A percentile compares a stretch with the other conserved stretches of the same genome.
Conservation (phyloP, 306 rosid species). For the Prunus campanulata region DNA sequence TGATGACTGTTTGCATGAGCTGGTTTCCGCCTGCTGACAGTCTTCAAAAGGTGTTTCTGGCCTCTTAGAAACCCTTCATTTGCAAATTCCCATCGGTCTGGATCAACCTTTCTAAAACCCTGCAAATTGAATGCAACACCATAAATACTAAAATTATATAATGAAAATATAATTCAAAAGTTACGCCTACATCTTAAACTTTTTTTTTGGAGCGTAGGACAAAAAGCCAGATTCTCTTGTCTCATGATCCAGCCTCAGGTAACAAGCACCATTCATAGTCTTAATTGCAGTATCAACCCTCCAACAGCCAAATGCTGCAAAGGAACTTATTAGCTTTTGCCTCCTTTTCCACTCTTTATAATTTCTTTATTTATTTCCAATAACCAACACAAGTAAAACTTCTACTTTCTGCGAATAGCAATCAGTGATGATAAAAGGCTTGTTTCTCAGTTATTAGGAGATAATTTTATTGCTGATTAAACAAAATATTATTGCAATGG, state of each 20-base stretch:
- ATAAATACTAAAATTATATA: not conserved
- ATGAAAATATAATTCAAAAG: not conserved
- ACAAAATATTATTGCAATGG: no score
- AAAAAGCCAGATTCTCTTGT: not conserved
- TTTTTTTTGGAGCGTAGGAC: not conserved
- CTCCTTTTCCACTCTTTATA: not conserved
- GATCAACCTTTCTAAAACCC: constrained; percentile 66
- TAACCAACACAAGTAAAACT: not conserved
- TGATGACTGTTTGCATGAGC: constrained; percentile 33
- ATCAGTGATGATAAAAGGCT: not conserved
- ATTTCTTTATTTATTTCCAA: not conserved
- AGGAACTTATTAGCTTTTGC: not conserved
- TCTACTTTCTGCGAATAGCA: not conserved
- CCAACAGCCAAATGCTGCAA: constrained; percentile 5
- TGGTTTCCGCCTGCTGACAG: constrained; percentile 48
- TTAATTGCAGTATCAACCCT: not conserved
- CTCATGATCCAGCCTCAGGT: not conserved
- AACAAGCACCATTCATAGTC: not conserved
- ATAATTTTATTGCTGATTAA: not conserved
- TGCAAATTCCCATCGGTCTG: constrained; percentile 71
- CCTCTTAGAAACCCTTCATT: constrained; percentile 63
- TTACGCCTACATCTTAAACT: not conserved
- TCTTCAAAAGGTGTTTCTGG: constrained; percentile 54
- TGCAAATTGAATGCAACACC: constrained; percentile 29
- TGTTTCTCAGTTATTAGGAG: not conserved